Evolutionary conservation across 495 filamentous ascomycete species (phyloP).

Genomic region (Penicillium longicatenatum): DNA sequence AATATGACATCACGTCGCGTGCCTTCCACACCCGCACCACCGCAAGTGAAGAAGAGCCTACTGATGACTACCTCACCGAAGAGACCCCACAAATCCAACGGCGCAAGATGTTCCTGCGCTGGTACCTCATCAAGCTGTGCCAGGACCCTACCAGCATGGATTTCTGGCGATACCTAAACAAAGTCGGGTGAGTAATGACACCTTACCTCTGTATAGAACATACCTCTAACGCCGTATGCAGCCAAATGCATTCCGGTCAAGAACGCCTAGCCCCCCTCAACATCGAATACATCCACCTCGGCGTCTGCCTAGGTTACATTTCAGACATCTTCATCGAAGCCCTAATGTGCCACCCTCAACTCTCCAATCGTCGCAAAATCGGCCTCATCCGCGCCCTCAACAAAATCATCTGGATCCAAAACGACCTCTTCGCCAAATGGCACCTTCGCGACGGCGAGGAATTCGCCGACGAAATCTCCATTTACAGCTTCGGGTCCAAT

Average conservation of each 20-base stretch:
- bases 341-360: constrained; percentile 66
- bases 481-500: constrained; percentile 50
- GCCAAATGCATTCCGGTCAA: constrained; percentile 63
- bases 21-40: constrained; percentile 68
- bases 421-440: constrained; percentile 78
- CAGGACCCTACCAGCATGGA: constrained; percentile 71
- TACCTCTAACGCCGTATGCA: background rate
- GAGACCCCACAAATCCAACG: constrained; percentile 70
- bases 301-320: constrained; percentile 66
- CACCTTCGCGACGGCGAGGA: constrained; percentile 73
- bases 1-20: constrained; percentile 74
- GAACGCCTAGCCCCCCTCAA: constrained; percentile 66
- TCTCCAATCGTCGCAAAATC: constrained; percentile 63
- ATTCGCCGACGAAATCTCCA: constrained; percentile 61
- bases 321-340: constrained; percentile 75
- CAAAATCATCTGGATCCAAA: constrained; percentile 73
- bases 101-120: constrained; percentile 74
- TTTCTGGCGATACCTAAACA: constrained; percentile 78
- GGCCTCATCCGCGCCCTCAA: constrained; percentile 64
- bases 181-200: constrained; percentile 58
- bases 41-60: constrained; percentile 55
- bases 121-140: constrained; percentile 69
- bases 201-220: background rate
- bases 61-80: constrained; percentile 62
- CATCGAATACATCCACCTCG: constrained; percentile 77